Conservation (phyloP, 2,329 filamentous ascomycete genomes). For the Sordariomycetes sp. region DNA sequence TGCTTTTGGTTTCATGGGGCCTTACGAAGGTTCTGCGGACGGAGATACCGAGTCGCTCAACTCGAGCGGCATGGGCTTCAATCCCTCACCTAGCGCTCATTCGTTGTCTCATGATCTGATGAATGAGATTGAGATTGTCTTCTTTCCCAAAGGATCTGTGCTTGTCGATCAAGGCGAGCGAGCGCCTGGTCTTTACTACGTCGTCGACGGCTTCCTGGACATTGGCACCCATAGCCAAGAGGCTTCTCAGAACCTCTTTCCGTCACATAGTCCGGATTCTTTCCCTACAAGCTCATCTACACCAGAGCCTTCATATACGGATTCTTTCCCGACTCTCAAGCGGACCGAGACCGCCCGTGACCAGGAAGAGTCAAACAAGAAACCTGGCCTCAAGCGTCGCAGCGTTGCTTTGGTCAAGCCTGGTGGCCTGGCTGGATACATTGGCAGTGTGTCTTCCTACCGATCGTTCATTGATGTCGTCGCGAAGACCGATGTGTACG, state of each 20-base stretch:
- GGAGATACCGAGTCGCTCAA: conserved; percentile 82
- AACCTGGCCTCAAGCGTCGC: conserved; percentile 34
- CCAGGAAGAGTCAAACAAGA: conserved; percentile 30
- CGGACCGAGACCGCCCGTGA: conserved; percentile 16
- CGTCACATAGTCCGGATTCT: too few relatives aligned
- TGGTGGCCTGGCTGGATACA: conserved; percentile 86
- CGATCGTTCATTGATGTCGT: conserved; percentile 94
- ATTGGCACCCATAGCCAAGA: conserved; percentile 61
- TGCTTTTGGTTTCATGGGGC: conserved; percentile 85
- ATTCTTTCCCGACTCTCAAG: conserved; percentile 15
- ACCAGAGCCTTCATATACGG: conserved; percentile 4
- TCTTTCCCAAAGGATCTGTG: conserved; percentile 89
- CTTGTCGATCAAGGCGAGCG: conserved; percentile 93
- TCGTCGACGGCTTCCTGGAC: conserved; percentile 93
- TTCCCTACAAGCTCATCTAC: too few relatives aligned
- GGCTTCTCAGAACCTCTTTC: conserved; percentile 19
- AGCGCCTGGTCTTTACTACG: conserved; percentile 95
- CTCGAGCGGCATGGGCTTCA: conserved; percentile 55
- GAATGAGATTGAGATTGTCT: conserved; percentile 93
- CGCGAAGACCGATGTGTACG: conserved; percentile 96
- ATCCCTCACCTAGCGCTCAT: conserved; percentile 55
- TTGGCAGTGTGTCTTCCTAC: conserved; percentile 90
- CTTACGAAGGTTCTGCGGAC: conserved; percentile 65
- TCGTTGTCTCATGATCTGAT: conserved; percentile 69
- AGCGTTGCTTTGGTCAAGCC: conserved; percentile 90